Percentiles rank a stretch among this genome's conserved stretches.
phyloP scores from a whole-genome alignment of 2,329 filamentous ascomycete species.

The Furcasterigmium sp. region DNA sequence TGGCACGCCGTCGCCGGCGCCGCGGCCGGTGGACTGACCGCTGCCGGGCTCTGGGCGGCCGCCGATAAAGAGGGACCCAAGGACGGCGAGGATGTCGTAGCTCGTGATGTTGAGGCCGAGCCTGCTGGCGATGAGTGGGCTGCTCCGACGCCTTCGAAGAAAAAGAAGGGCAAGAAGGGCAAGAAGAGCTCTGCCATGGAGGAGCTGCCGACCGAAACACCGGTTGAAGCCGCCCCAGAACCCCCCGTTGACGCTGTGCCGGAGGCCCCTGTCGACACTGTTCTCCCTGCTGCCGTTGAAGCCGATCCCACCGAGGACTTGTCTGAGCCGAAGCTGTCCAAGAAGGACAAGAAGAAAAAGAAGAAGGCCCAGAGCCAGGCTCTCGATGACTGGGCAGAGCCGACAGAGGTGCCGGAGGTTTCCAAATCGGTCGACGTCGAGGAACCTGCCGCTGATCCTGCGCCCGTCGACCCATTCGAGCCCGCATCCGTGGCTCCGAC shows the following conservation, averaged over 20 bases:
- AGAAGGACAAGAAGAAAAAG: conserved; percentile 20
- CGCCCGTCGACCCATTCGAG: not conserved
- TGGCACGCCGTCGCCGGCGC: not conserved
- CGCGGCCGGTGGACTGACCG: not conserved
- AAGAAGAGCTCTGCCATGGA: conserved; percentile 9
- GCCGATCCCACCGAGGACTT: conserved; percentile 4
- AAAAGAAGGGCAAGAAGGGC: conserved; percentile 8
- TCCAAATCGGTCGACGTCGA: not conserved
- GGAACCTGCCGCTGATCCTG: not conserved
- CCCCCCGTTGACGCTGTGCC: too few species aligned
- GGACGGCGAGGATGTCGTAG: not conserved
- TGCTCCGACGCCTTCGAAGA: conserved; percentile 1
- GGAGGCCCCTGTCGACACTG: too few species aligned
- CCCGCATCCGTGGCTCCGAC: not conserved
- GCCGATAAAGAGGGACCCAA: conserved; percentile 4
- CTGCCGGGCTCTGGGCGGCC: not conserved
- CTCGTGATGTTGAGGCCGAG: conserved; percentile 3
- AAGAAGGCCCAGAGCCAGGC: conserved; percentile 14
- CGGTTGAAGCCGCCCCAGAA: too few species aligned
- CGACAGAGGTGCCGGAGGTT: not conserved
- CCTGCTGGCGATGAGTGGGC: not conserved
- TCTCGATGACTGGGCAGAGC: not conserved
- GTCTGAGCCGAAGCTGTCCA: conserved; percentile 7
- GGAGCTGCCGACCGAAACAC: too few species aligned
- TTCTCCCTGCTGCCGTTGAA: too few species aligned